phyloP scores from a whole-genome alignment of 2,329 filamentous ascomycete genomes.

The Pyrenophora tritici-repentis region DNA sequence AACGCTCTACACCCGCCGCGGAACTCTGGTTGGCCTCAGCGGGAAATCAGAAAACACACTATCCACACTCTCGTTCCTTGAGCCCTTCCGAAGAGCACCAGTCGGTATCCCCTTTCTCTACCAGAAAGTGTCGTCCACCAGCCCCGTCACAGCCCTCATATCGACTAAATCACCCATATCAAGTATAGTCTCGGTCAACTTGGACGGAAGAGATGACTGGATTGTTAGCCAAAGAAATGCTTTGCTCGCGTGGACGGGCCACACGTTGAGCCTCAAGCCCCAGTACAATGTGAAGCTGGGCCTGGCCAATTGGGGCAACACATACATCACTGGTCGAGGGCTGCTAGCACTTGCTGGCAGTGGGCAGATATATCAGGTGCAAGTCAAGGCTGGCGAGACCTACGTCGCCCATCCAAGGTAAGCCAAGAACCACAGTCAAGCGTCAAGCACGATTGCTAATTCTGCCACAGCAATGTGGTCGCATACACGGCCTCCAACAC shows the following conservation, averaged over 20 bases:
- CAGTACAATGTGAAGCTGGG: constrained; percentile 75
- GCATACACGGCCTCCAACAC: constrained; percentile 81
- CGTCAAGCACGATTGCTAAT: constrained; percentile 1
- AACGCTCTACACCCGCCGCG: constrained; percentile 87
- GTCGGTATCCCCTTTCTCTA: constrained; percentile 94
- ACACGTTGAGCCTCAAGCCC: constrained; percentile 77
- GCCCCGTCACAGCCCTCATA: constrained; percentile 84
- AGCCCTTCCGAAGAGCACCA: constrained; percentile 77
- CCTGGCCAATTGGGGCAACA: constrained; percentile 88
- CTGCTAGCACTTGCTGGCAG: constrained; percentile 82
- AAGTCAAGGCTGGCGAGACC: constrained; percentile 79
- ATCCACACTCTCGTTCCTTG: constrained; percentile 85
- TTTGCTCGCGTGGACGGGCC: constrained; percentile 94
- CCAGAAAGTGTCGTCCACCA: constrained; percentile 82
- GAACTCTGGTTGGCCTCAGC: constrained; percentile 86
- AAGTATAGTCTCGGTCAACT: constrained; percentile 82
- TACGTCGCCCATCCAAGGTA: constrained; percentile 84
- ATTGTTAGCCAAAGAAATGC: constrained; percentile 86
- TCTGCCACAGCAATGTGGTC: constrained; percentile 71
- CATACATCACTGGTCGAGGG: constrained; percentile 84
- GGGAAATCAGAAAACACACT: constrained; percentile 90
- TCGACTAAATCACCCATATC: constrained; percentile 85
- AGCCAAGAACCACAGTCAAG: not conserved
- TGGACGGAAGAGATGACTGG: constrained; percentile 96
- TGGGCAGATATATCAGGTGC: constrained; percentile 87